phyloP scores from a whole-genome alignment of 768 basidiomycete species.

The Wakefieldia striispora region DNA sequence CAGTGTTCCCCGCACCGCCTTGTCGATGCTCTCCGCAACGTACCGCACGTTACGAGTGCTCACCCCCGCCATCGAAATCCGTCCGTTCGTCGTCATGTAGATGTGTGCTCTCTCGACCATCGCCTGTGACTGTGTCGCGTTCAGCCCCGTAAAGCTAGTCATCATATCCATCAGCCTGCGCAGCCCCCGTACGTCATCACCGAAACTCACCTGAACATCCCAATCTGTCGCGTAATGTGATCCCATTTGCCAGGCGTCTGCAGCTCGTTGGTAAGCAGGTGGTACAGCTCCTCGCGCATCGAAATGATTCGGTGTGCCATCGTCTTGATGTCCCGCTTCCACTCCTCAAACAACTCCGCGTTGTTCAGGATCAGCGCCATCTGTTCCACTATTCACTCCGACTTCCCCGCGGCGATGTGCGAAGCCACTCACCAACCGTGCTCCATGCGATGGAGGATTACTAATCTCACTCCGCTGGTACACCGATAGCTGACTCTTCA shows the following conservation, averaged over 20 bases:
- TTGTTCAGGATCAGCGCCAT: constrained; percentile 82
- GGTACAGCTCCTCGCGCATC: constrained; percentile 82
- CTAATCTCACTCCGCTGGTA: constrained; percentile 93
- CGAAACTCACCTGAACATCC: constrained; percentile 84
- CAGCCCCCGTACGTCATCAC: not conserved
- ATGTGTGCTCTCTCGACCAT: constrained; percentile 74
- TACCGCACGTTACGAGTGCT: constrained; percentile 77
- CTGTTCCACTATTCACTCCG: constrained; percentile 34
- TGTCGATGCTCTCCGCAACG: constrained; percentile 70
- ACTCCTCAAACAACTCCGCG: constrained; percentile 71
- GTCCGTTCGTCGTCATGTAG: constrained; percentile 83
- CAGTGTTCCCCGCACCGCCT: constrained; percentile 53
- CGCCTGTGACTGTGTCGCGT: constrained; percentile 57
- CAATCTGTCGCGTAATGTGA: constrained; percentile 95
- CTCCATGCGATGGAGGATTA: constrained; percentile 90
- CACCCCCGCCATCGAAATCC: constrained; percentile 94
- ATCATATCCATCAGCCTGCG: constrained; percentile 11
- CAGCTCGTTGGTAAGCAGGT: constrained; percentile 64
- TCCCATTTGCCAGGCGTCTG: constrained; percentile 92
- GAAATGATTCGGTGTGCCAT: constrained; percentile 79
- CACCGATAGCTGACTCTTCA: constrained; percentile 89
- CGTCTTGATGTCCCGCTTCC: constrained; percentile 85
- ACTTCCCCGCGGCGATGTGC: not conserved
- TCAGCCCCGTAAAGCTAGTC: constrained; percentile 81
- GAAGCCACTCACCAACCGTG: constrained; percentile 64